These are phyloP conservation scores for Triangularia setosa DNA, from an alignment of 2,329 filamentous ascomycete genomes.

Conservation along the genomic window DNA sequence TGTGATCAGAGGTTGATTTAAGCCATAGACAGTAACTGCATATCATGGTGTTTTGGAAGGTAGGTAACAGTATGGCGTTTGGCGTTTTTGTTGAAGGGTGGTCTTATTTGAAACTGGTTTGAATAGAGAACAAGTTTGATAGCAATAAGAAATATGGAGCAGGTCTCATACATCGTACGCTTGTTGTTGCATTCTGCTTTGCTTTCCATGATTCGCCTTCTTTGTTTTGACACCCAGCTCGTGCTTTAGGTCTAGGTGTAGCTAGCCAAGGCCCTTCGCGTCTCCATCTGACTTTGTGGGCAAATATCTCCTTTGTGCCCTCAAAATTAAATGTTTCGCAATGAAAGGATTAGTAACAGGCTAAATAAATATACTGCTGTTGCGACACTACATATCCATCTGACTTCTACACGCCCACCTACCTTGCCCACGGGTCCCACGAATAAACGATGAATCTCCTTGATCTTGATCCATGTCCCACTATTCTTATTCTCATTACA, in stretches of 20 bases:
- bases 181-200: not conserved
- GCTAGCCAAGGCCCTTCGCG: no score
- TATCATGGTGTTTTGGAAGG: not conserved
- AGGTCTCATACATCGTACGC: not conserved
- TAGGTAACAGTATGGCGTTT: not conserved
- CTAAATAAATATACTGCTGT: not conserved
- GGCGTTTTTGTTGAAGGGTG: not conserved
- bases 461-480: not conserved
- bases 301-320: no score
- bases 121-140: not conserved
- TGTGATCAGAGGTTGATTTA: not conserved
- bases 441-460: not conserved
- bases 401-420: not conserved
- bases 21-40: not conserved
- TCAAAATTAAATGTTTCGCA: no score
- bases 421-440: not conserved
- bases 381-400: not conserved
- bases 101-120: no score
- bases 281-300: no score
- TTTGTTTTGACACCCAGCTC: no score
- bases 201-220: no score
- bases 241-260: no score
- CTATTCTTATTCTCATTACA: slow-evolving; percentile 9
- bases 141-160: not conserved
- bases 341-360: no score